Conservation (phyloP, 1,139 yeast genomes). For the Magnusiomyces sp. region DNA sequence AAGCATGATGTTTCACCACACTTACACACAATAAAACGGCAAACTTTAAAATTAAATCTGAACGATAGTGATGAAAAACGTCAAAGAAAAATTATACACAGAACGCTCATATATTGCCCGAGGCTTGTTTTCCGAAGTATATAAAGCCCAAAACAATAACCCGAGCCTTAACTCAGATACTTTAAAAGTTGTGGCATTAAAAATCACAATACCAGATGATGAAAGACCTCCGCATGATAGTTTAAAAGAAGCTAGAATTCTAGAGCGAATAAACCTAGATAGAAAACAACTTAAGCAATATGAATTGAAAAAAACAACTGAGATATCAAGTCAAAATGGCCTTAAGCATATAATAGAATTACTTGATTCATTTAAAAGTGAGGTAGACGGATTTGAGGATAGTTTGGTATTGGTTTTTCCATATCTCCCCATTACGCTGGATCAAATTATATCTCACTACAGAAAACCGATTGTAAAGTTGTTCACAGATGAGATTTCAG, state of each 20-base stretch:
- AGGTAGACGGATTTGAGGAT: conserved; percentile 25
- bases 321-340: neutral
- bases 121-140: conserved; percentile 27
- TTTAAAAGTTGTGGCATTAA: conserved; percentile 34
- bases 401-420: conserved; percentile 40
- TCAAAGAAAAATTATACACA: neutral
- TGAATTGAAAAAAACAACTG: neutral
- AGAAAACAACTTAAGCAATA: neutral
- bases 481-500: neutral
- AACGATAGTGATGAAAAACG: too few relatives aligned
- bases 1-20: too few relatives aligned
- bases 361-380: conserved; percentile 24
- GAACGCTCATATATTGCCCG: conserved; percentile 11
- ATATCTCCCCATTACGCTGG: conserved; percentile 31
- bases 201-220: conserved; percentile 40
- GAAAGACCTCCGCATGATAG: conserved; percentile 45
- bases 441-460: conserved; percentile 28
- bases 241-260: conserved; percentile 35
- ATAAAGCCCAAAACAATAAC: conserved; percentile 16
- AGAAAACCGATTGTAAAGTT: conserved; percentile 24
- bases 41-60: too few relatives aligned
- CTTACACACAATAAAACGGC: too few relatives aligned
- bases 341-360: conserved; percentile 23
- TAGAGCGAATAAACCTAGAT: conserved; percentile 24
- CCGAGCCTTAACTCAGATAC: neutral